Evolutionary conservation across 257 asterid genomes (phyloP).

Genomic region (Solanum peruvianum): DNA sequence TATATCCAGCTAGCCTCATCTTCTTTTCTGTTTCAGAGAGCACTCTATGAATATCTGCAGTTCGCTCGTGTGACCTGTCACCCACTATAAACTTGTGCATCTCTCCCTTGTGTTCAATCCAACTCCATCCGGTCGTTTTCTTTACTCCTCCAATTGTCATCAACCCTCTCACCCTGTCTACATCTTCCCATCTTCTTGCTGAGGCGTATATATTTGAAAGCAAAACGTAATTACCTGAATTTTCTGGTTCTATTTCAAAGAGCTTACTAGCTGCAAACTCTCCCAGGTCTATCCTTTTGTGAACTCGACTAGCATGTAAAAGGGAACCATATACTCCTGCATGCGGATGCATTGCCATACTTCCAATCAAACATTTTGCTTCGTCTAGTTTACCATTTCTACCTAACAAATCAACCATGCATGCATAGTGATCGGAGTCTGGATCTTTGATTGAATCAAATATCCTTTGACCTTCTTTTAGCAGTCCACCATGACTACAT

Average conservation of each 20-base stretch:
- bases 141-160: slow-evolving; percentile 33
- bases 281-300: slow-evolving; percentile 47
- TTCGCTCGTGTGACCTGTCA: slow-evolving; percentile 27
- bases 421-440: slow-evolving; percentile 53
- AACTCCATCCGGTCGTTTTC: slow-evolving; percentile 51
- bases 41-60: slow-evolving; percentile 24
- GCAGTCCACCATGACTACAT: slow-evolving; percentile 65
- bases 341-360: slow-evolving; percentile 45
- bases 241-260: slow-evolving; percentile 54
- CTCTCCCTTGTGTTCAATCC: slow-evolving; percentile 44
- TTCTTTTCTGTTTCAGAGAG: slow-evolving; percentile 25
- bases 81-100: slow-evolving; percentile 41
- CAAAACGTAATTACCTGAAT: slow-evolving; percentile 41
- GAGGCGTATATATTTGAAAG: slow-evolving; percentile 50
- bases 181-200: slow-evolving; percentile 55
- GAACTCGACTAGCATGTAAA: slow-evolving; percentile 45
- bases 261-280: slow-evolving; percentile 55
- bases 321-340: slow-evolving; percentile 56
- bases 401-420: slow-evolving; percentile 67
- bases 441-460: slow-evolving; percentile 49
- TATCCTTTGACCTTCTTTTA: slow-evolving; percentile 35
- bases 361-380: slow-evolving; percentile 38
- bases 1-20: slow-evolving; percentile 33
- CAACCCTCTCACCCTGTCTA: slow-evolving; percentile 34
- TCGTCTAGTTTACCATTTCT: slow-evolving; percentile 59